phyloP scores from a whole-genome alignment of 2,329 filamentous ascomycete genomes.

The Fusarium begoniae region DNA sequence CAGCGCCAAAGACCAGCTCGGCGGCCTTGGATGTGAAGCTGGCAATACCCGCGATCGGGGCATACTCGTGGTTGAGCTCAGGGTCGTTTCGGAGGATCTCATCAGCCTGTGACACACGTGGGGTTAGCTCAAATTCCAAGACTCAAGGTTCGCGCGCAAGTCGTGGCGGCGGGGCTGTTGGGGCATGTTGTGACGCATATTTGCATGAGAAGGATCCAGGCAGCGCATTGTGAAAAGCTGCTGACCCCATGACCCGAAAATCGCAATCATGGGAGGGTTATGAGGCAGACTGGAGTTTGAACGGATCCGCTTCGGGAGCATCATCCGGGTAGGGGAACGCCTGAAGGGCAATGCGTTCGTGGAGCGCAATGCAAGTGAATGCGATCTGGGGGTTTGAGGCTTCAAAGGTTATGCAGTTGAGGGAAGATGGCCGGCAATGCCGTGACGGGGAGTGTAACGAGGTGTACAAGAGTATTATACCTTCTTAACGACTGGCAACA shows the following conservation, averaged over 20 bases:
- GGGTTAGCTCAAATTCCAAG: slow-evolving; percentile 36
- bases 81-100: slow-evolving; percentile 88
- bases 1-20: slow-evolving; percentile 83
- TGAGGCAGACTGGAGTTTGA: slow-evolving; percentile 6
- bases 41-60: slow-evolving; percentile 89
- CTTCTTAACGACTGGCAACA: slow-evolving; percentile 96
- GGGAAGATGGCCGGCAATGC: neutral
- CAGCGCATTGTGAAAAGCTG: slow-evolving; percentile 18
- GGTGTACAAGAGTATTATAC: slow-evolving; percentile 56
- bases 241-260: slow-evolving; percentile 34
- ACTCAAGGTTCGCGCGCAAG: slow-evolving; percentile 8
- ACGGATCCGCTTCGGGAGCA: slow-evolving; percentile 16
- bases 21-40: slow-evolving; percentile 90
- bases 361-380: slow-evolving; percentile 8
- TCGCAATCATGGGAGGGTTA: slow-evolving; percentile 19
- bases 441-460: slow-evolving; percentile 4
- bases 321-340: neutral
- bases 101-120: slow-evolving; percentile 73
- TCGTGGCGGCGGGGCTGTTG: slow-evolving; percentile 22
- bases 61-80: slow-evolving; percentile 96
- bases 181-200: slow-evolving; percentile 24
- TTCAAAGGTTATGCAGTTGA: slow-evolving; percentile 12
- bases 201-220: slow-evolving; percentile 22
- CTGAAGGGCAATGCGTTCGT: slow-evolving; percentile 11
- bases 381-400: neutral